Evolutionary conservation across 2,329 filamentous ascomycete genomes (phyloP), one percentile per base, ranked within the genome.

Genomic region (Colletotrichum sp.): DNA sequence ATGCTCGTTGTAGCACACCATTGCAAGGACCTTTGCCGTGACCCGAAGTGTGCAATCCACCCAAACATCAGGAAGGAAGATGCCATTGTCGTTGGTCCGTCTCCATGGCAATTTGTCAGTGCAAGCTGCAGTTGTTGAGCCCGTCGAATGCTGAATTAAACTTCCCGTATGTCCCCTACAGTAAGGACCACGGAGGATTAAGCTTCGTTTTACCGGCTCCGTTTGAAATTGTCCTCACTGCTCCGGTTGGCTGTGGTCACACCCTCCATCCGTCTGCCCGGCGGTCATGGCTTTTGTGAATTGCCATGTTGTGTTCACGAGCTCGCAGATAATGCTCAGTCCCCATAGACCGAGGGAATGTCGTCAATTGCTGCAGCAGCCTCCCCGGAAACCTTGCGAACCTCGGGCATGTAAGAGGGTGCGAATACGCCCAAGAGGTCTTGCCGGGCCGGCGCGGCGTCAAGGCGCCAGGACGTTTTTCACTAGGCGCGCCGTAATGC

Each of bases 361-460:
- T 39, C 22, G 62, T 65, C 32, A 24, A 39, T 64, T 15, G 22
- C 30, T 64, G 62, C 24, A 12, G 32, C 59, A 32, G 59, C 24
- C 26, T 72, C 6, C 26, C 13, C n/a, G 7, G 13, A 16, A 63
- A 36, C 24, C 55, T 16, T 44, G n/a, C 6, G 12, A 63, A 48
- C 30, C 24, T 39, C 36, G 22, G 28, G 57, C 30, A 16, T 28
- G 55, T 73, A 26, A 48, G 65, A 57, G 39, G 39, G 32, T 64
- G 57, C 30, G 22, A 71, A 60, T 34, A 52, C 48, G 67, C 72
- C 59, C 60, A 65, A 52, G n/a, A 52, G 67, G 64, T 62, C 57
- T 24, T 57, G 57, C 57, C 69, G 63, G 64, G 34, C 48, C 62
- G 72, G 68, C 68, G 34, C 72, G 68, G 72, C 36, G 68, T 67